Conservation (phyloP, 169 alveolate species). For the Condylostoma magnum region DNA sequence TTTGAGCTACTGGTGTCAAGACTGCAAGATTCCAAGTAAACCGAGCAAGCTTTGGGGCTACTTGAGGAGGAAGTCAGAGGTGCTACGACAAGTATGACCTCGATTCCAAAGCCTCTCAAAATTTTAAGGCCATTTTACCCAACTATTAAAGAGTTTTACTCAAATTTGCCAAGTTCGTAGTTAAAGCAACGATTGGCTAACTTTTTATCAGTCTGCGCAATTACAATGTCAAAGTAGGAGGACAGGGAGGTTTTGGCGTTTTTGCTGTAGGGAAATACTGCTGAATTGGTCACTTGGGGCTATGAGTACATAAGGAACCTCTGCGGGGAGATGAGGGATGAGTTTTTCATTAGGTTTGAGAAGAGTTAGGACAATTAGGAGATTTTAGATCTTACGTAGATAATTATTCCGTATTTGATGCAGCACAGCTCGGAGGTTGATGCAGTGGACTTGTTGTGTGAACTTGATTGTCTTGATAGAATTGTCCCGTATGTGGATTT, state of each 20-base stretch:
- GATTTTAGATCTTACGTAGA: constrained; percentile 56
- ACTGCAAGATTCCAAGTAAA: constrained; percentile 25
- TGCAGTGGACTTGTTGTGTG: constrained; percentile 79
- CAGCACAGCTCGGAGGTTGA: constrained; percentile 77
- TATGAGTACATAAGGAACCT: constrained; percentile 76
- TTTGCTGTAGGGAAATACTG: constrained; percentile 67
- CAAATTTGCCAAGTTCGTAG: neutral
- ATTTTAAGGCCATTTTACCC: constrained; percentile 64
- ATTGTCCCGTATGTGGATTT: constrained; percentile 53
- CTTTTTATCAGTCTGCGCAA: constrained; percentile 73
- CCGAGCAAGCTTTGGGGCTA: constrained; percentile 36
- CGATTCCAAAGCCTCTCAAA: constrained; percentile 84
- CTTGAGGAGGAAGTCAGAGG: constrained; percentile 69
- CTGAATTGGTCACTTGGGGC: constrained; percentile 77
- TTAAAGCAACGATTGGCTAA: constrained; percentile 56
- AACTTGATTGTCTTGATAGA: constrained; percentile 69
- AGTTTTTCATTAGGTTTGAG: constrained; percentile 57
- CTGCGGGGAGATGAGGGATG: constrained; percentile 72
- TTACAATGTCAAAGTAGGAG: constrained; percentile 67
- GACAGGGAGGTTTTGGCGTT: constrained; percentile 56
- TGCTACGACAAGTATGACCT: constrained; percentile 83
- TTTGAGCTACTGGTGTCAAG: constrained; percentile 42
- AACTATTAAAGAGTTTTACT: constrained; percentile 33
- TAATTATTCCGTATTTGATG: constrained; percentile 75
- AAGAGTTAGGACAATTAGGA: constrained; percentile 50